phyloP scores from a whole-genome alignment of 1,284 basidiomycete species.

The Ganoderma lucidum region DNA sequence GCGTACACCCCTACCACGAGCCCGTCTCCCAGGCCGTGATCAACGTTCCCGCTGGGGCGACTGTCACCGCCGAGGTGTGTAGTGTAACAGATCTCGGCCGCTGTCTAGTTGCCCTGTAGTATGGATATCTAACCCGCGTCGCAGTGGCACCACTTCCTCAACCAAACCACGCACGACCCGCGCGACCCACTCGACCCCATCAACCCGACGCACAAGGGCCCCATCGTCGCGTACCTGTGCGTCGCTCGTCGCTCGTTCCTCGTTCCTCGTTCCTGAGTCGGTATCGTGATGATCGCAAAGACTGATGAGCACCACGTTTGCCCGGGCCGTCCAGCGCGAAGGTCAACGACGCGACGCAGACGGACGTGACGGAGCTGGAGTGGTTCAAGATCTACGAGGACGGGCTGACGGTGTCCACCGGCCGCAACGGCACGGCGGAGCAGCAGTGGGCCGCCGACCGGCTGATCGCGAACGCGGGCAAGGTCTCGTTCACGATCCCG shows the following conservation, averaged over 20 bases:
- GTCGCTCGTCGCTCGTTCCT: constrained; percentile 15
- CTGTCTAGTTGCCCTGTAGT: background rate
- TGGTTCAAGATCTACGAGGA: constrained; percentile 61
- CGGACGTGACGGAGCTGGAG: constrained; percentile 56
- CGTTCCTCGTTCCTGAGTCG: too few species aligned
- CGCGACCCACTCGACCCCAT: constrained; percentile 51
- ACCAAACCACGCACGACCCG: constrained; percentile 44
- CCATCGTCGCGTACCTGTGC: constrained; percentile 62
- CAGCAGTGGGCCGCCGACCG: constrained; percentile 55
- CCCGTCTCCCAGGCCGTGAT: constrained; percentile 60
- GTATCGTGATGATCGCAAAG: too few species aligned
- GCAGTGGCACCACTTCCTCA: constrained; percentile 30
- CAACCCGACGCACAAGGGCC: constrained; percentile 60
- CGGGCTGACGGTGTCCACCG: constrained; percentile 41
- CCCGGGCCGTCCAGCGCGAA: constrained; percentile 50
- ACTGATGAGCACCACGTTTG: background rate
- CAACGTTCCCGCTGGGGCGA: constrained; percentile 57
- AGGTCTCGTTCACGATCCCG: constrained; percentile 60
- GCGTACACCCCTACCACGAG: constrained; percentile 65
- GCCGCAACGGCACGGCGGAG: constrained; percentile 25
- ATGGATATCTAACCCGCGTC: background rate
- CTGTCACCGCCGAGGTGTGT: constrained; percentile 53
- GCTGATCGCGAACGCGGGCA: constrained; percentile 59
- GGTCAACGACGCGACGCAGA: constrained; percentile 53
- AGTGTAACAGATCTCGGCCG: too few species aligned